Evolutionary conservation across 2,329 filamentous ascomycete species (phyloP).

Genomic region (Epicoccum sorghinum): DNA sequence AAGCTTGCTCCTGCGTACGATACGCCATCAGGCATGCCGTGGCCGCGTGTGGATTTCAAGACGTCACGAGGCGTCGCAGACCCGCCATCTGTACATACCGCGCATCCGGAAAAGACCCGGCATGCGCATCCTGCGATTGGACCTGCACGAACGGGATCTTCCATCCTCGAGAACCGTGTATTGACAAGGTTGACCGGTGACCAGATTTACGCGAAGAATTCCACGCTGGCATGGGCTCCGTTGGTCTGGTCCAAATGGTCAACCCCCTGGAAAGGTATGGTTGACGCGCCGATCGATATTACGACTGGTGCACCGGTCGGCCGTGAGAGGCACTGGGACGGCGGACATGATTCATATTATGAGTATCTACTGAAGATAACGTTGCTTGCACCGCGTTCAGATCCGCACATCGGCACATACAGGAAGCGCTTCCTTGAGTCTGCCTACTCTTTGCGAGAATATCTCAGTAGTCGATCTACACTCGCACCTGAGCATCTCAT

Average conservation of each 20-base stretch:
- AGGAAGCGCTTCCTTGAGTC: constrained; percentile 42
- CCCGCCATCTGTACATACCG: constrained; percentile 34
- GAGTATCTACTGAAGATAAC: constrained; percentile 52
- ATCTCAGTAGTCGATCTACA: constrained; percentile 46
- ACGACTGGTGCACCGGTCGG: constrained; percentile 49
- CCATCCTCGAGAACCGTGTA: constrained; percentile 53
- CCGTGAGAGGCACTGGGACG: constrained; percentile 51
- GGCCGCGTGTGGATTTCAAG: constrained; percentile 54
- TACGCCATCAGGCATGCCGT: constrained; percentile 51
- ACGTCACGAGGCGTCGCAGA: constrained; percentile 40
- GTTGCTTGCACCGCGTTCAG: constrained; percentile 44
- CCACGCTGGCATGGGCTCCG: constrained; percentile 52
- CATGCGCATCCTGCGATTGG: constrained; percentile 47
- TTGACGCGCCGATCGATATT: constrained; percentile 53
- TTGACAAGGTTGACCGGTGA: constrained; percentile 51
- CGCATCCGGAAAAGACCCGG: constrained; percentile 38
- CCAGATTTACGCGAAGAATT: constrained; percentile 48
- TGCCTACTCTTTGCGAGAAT: constrained; percentile 44
- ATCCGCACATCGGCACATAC: constrained; percentile 44
- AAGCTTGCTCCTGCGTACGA: constrained; percentile 50
- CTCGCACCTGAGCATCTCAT: constrained; percentile 39
- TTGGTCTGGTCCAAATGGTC: constrained; percentile 53
- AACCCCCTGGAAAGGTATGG: constrained; percentile 49
- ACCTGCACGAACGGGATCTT: constrained; percentile 52
- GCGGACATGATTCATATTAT: constrained; percentile 53